Percentiles rank a stretch among this genome's conserved stretches.
Evolutionary conservation across 2,329 filamentous ascomycete genomes (phyloP).

Genomic region (Domatiomyces catenatus): DNA sequence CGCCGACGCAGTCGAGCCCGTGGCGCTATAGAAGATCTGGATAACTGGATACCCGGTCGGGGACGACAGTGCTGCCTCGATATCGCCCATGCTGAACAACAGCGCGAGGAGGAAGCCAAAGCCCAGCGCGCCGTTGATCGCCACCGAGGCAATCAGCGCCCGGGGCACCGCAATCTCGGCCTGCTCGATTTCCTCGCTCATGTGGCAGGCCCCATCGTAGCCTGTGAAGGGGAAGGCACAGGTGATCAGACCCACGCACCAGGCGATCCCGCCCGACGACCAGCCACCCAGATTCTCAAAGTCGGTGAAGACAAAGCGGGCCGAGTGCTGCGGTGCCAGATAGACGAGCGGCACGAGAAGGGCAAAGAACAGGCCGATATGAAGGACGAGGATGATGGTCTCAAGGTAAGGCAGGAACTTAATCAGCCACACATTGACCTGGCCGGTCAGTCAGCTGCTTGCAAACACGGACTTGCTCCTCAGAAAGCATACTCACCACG

Average conservation of each 20-base stretch:
- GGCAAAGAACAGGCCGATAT: constrained; percentile 25
- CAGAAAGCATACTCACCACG: constrained; percentile 5
- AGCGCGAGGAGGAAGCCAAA: constrained; percentile 32
- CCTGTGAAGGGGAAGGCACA: constrained; percentile 20
- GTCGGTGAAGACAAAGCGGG: constrained; percentile 29
- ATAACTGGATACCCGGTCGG: constrained; percentile 35
- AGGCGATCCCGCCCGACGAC: constrained; percentile 30
- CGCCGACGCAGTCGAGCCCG: constrained; percentile 28
- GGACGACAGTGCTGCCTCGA: constrained; percentile 25
- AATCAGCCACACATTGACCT: constrained; percentile 22
- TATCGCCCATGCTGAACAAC: constrained; percentile 29
- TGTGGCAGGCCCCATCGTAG: constrained; percentile 9
- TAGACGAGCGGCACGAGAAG: constrained; percentile 24
- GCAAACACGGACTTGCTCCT: not conserved
- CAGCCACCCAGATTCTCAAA: constrained; percentile 34
- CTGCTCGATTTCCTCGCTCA: constrained; percentile 35
- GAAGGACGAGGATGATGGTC: constrained; percentile 18
- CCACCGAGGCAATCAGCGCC: constrained; percentile 33
- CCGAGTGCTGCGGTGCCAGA: constrained; percentile 20
- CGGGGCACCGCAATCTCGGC: constrained; percentile 34
- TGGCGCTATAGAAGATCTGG: constrained; percentile 35
- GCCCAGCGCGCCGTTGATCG: constrained; percentile 35
- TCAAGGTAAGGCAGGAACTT: constrained; percentile 20
- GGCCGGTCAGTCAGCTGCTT: not conserved
- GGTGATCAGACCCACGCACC: constrained; percentile 27